Base-by-base conservation (phyloP, 176 grass and related monocot species). In the Luzula sylvatica region DNA sequence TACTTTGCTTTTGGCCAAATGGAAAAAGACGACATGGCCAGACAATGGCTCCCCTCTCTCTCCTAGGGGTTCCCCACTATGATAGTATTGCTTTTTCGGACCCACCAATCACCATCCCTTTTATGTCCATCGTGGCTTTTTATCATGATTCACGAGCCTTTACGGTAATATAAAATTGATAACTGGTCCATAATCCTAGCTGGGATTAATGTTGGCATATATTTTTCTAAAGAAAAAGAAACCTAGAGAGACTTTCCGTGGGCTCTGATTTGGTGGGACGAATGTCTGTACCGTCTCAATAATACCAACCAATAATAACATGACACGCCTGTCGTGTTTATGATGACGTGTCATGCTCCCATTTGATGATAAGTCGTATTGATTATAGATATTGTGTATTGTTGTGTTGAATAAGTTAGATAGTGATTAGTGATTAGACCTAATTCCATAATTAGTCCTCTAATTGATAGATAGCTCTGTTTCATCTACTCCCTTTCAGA, bases 1-100 rank as follows among this genome's bases (percentile, higher is more conserved):
- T 22, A 60, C 56, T 43, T 23, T 60, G 58, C 58, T 62, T 62
- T 62, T 62, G 58, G 42, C 41, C 58, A 67, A 41, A n/a, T n/a
- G 20, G 47, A 67, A 42, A 53, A 32, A 55, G 49, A 55, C 20
- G 29, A 54, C 64, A 67, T 38, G 20, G 44, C 17, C 15, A 67
- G 48, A 40, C 50, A 67, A 20, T 54, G 44, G 29, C 44, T 35
- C 47, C 23, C 14, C 48, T 53, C 64, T 53, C 64, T 54, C 64
- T 23, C 42, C 61, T 67, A 23, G 32, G 27, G 48, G 20, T 67
- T 67, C 15, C 38, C n/a, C 50, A 63, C 58, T 63, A 63, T 43
- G 58, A 15, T n/a, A n/a, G n/a, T 29, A 63, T 62, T 62, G 58
- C 41, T 3, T 0, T 11, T 23, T 62, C 15, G 58, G 23, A 13